Base-by-base conservation (phyloP, 2,329 filamentous ascomycete species). In the Madurella mycetomatis region DNA sequence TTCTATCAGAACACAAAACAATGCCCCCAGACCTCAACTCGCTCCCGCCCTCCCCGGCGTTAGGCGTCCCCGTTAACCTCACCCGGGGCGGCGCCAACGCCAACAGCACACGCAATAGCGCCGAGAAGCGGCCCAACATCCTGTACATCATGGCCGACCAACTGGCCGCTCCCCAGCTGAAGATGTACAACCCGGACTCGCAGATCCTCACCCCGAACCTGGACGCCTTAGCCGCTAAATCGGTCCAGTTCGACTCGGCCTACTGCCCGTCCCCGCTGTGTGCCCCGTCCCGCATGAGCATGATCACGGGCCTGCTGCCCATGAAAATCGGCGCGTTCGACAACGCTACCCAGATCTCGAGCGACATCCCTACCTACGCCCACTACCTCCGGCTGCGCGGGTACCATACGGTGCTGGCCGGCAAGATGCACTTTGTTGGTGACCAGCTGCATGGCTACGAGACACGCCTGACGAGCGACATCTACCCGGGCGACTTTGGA, bases 71-170 rank as follows among this genome's bases (percentile, higher is more conserved):
- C 41, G 43, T 55, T 32, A 61, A 62, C 58, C 40, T 47, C 31
- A 60, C 58, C 41, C 54, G 58, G 47, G 60, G 61, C 43, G 48
- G 52, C 19, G 61, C 59, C 31, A 57, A 25, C 25, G 25, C 25
- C 7, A 25, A 25, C 7, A 7, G 25, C 25, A 25, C 25, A 3
- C 25, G 25, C 25, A 25, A 53, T 37, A 53, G 55, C 11, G 40
- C 17, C 30, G 42, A 67, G 55, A 76, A 76, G 62, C 80, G 79
- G 68, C 87, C 87, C 57, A 92, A 92, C 72, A 88, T 92, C 62
- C 78, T 92, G 45, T 96, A 94, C 77, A 95, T 96, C 75, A 96
- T 96, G 91, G 92, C 92, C 51, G 92, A 96, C 73, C 92, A 96
- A 76, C 84, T 96, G 70, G 88, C 92, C 16, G 92, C 92, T 30